phyloP scores from a whole-genome alignment of 129 eudicot genomes.

The Silybum marianum region DNA sequence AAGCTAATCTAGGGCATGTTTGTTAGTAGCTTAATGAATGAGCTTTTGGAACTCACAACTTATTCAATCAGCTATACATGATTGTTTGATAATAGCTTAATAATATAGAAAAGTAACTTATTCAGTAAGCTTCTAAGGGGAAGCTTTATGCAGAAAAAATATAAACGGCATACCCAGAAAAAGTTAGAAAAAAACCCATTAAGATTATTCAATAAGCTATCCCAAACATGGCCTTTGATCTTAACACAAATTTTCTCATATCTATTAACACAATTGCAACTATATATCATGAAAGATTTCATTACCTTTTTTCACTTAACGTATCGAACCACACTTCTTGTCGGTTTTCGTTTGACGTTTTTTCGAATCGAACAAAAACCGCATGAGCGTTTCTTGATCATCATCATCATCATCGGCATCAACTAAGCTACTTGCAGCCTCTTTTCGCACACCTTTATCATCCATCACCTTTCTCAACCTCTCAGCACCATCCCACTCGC shows the following conservation, averaged over 20 bases:
- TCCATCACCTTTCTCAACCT: constrained; percentile 67
- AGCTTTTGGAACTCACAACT: too few relatives aligned
- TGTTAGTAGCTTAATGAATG: too few relatives aligned
- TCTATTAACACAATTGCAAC: not conserved
- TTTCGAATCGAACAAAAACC: constrained; percentile 45
- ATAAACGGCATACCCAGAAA: too few relatives aligned
- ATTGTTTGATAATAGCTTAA: too few relatives aligned
- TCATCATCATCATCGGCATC: constrained; percentile 46
- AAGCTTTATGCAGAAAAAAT: too few relatives aligned
- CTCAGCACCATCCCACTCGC: constrained; percentile 73
- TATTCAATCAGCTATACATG: too few relatives aligned
- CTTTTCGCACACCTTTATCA: constrained; percentile 72
- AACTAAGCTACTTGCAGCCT: constrained; percentile 59
- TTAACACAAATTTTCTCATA: not conserved
- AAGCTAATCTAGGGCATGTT: too few relatives aligned
- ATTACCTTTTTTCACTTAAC: constrained; percentile 8
- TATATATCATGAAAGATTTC: not conserved
- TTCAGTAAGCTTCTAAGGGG: too few relatives aligned
- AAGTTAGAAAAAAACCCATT: not conserved
- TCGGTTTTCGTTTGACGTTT: constrained; percentile 8
- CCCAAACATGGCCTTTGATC: not conserved
- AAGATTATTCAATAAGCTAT: not conserved
- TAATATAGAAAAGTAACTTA: too few relatives aligned
- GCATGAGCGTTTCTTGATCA: constrained; percentile 36
- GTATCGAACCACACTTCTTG: constrained; percentile 3